These are phyloP conservation scores for Cruciata laevipes DNA, from an alignment of 257 asterid species.

Conservation along the genomic window DNA sequence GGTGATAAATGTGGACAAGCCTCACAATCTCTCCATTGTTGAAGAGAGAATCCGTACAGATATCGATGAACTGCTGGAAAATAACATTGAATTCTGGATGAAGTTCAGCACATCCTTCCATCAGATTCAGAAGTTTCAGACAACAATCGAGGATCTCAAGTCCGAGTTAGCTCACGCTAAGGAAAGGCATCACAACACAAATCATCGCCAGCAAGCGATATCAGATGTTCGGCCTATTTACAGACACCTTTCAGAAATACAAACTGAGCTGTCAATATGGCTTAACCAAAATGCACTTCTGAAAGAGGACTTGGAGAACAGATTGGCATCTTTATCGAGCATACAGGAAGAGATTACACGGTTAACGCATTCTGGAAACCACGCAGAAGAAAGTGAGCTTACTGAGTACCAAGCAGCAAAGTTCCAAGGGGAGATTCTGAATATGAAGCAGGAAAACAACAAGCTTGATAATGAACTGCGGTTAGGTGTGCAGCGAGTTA, in stretches of 20 bases:
- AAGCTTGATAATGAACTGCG: conserved; percentile 31
- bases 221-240: conserved; percentile 43
- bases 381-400: conserved; percentile 23
- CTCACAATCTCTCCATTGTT: conserved; percentile 20
- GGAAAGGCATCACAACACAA: conserved; percentile 13
- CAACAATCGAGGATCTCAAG: conserved; percentile 25
- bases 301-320: conserved; percentile 37
- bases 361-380: conserved; percentile 17
- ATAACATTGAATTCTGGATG: conserved; percentile 45
- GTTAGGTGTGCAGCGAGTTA: conserved; percentile 22
- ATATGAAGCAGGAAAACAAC: conserved; percentile 40
- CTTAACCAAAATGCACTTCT: conserved; percentile 30
- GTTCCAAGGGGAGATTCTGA: conserved; percentile 44
- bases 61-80: conserved; percentile 40
- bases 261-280: conserved; percentile 37
- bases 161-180: conserved; percentile 28
- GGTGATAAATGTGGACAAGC: conserved; percentile 16
- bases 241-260: conserved; percentile 40
- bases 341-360: conserved; percentile 34
- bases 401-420: conserved; percentile 42
- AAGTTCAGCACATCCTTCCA: conserved; percentile 37
- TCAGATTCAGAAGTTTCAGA: conserved; percentile 32
- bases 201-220: conserved; percentile 11
- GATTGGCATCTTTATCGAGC: conserved; percentile 31
- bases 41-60: conserved; percentile 45